Evolutionary conservation across 116 monocot species (phyloP), one percentile per base, ranked within the genome.

Genomic region (Cymodocea nodosa): DNA sequence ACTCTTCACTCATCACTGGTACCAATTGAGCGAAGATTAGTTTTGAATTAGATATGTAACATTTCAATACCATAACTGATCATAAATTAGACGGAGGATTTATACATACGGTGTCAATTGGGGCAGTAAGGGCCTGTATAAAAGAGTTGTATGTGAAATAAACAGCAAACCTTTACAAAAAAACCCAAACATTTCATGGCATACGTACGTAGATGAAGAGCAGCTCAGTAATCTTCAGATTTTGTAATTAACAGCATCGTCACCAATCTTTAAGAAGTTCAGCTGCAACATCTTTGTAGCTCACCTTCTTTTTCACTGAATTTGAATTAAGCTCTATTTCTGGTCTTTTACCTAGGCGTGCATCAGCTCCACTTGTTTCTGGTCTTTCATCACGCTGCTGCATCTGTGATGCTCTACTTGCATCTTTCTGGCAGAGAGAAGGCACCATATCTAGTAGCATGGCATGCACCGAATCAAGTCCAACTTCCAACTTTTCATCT

Each of bases 371-470:
- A 30, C 30, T 62, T 52, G 55, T 56, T 18, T 50, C 15, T n/a
- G 54, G 34, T 62, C 79, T 83, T 68, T 73, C 65, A 1, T 30
- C 65, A 2, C 60, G 51, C 0, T 65, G 51, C 0, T n/a, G 39
- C 19, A 23, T 30, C 30, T 30, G 39, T 17, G 73, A 30, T 7
- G 23, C 72, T 11, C 54, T 69, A 51, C 48, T 48, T 64, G 67
- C 78, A 15, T 35, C 58, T 54, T 69, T 89, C 68, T 85, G 84
- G 71, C 90, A 68, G 9, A 95, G 83, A 5, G 76, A 74, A 4
- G 95, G 95, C 39, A 95, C 81, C 90, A 95, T 95, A 72, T 95
- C 83, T 14, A 90, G 64, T 51, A 95, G 57, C 81, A 95, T 90
- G 20, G 90, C 95, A 15, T 90, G 87, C 57, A 90, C 60, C 6